phyloP scores from a whole-genome alignment of 345 rosid genomes.

The Eucalyptus globulus region DNA sequence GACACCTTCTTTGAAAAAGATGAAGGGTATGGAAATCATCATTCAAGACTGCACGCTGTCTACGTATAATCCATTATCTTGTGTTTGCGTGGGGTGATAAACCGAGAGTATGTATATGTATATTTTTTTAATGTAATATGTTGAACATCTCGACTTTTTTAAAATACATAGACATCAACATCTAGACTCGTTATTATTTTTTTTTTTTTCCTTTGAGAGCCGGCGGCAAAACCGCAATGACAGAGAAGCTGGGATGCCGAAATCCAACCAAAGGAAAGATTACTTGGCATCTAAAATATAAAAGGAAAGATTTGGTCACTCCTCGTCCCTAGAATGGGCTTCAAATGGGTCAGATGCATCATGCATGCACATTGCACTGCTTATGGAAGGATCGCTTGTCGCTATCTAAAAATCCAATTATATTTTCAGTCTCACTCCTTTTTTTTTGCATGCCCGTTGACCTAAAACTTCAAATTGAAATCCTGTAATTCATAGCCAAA shows the following conservation, averaged over 20 bases:
- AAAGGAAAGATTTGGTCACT: not conserved
- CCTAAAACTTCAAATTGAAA: not conserved
- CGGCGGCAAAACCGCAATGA: not conserved
- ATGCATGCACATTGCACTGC: not conserved
- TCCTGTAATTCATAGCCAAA: not conserved
- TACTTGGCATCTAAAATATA: not conserved
- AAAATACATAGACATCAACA: not conserved
- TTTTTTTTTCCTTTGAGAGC: not conserved
- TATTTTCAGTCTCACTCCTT: too few species aligned
- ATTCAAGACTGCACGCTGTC: fast-evolving
- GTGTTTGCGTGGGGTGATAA: not conserved
- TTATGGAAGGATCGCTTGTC: not conserved
- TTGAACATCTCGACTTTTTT: not conserved
- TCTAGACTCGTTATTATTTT: not conserved
- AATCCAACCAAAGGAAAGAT: not conserved
- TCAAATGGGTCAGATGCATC: not conserved
- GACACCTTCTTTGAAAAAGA: not conserved
- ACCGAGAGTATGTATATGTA: not conserved
- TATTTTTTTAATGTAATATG: not conserved
- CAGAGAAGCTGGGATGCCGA: not conserved
- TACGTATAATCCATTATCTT: not conserved
- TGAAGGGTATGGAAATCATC: not conserved
- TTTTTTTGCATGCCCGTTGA: too few species aligned
- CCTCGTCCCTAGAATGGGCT: not conserved
- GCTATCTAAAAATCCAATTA: not conserved